These are phyloP conservation scores for Diaporthe eres DNA, from an alignment of 2,329 filamentous ascomycete species.

Conservation along the genomic window DNA sequence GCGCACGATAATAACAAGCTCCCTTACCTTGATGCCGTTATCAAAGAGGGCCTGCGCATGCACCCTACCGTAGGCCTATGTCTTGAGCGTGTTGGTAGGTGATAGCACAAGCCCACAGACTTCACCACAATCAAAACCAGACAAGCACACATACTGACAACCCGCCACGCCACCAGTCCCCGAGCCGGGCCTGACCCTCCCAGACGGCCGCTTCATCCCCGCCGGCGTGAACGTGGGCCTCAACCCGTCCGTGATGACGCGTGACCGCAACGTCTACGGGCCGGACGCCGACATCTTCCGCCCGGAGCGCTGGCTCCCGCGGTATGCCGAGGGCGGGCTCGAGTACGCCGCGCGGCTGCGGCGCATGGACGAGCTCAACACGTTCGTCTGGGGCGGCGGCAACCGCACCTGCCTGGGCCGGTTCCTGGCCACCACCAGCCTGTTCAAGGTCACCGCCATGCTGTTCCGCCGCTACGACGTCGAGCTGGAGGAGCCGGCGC, in stretches of 20 bases:
- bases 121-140: not conserved
- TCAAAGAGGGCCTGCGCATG: conserved; percentile 56
- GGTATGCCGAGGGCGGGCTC: not conserved
- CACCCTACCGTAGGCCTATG: conserved; percentile 53
- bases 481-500: not conserved
- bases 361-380: conserved; percentile 27
- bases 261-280: conserved; percentile 19
- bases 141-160: not conserved
- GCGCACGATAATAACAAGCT: conserved; percentile 41
- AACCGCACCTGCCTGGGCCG: conserved; percentile 31
- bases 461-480: conserved; percentile 1
- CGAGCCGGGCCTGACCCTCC: not conserved
- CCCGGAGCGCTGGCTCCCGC: conserved; percentile 29
- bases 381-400: conserved; percentile 18
- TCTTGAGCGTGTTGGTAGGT: conserved; percentile 42
- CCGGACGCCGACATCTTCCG: conserved; percentile 23
- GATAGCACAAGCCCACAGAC: not conserved
- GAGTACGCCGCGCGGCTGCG: not conserved
- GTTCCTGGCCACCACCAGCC: conserved; percentile 22
- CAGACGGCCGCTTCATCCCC: conserved; percentile 27
- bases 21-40: conserved; percentile 55
- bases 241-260: conserved; percentile 32
- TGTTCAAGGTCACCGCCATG: not conserved
- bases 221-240: conserved; percentile 21
- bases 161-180: not conserved